Conservation (phyloP, 2,329 filamentous ascomycete genomes). For the Sporothrix pallida region DNA sequence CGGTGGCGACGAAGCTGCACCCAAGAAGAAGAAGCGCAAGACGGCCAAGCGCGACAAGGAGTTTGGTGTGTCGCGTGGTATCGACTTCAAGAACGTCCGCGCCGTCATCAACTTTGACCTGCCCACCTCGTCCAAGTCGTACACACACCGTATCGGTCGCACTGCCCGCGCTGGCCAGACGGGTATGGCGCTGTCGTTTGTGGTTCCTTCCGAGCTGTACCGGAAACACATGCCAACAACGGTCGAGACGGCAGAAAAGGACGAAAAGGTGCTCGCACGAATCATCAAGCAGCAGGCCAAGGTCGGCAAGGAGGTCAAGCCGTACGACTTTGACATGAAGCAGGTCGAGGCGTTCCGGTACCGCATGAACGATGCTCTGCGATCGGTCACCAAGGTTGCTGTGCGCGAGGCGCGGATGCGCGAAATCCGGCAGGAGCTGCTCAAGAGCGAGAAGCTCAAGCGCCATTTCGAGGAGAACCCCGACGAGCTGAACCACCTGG, state of each 20-base stretch:
- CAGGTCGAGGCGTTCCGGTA: slow-evolving; percentile 95
- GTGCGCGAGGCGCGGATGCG: slow-evolving; percentile 87
- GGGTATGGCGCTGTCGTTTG: slow-evolving; percentile 95
- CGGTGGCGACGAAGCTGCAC: slow-evolving; percentile 39
- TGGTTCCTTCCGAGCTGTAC: slow-evolving; percentile 80
- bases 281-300: slow-evolving; percentile 80
- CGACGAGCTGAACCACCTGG: slow-evolving; percentile 74
- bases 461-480: slow-evolving; percentile 98
- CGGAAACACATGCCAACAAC: slow-evolving; percentile 89
- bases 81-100: slow-evolving; percentile 95
- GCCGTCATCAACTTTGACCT: slow-evolving; percentile 98
- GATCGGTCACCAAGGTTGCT: slow-evolving; percentile 86
- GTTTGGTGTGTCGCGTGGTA: slow-evolving; percentile 92
- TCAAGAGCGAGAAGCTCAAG: slow-evolving; percentile 93
- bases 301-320: slow-evolving; percentile 81
- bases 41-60: slow-evolving; percentile 75
- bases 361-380: slow-evolving; percentile 88
- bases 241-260: slow-evolving; percentile 74
- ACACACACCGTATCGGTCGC: slow-evolving; percentile 94
- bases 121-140: slow-evolving; percentile 84
- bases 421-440: slow-evolving; percentile 85
- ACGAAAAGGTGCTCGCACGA: slow-evolving; percentile 82
- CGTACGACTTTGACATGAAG: slow-evolving; percentile 93
- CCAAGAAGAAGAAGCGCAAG: slow-evolving; percentile 71
- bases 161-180: slow-evolving; percentile 90